These are phyloP conservation scores for Penicillium pulvis DNA, from an alignment of 495 filamentous ascomycete species.

Conservation along the genomic window DNA sequence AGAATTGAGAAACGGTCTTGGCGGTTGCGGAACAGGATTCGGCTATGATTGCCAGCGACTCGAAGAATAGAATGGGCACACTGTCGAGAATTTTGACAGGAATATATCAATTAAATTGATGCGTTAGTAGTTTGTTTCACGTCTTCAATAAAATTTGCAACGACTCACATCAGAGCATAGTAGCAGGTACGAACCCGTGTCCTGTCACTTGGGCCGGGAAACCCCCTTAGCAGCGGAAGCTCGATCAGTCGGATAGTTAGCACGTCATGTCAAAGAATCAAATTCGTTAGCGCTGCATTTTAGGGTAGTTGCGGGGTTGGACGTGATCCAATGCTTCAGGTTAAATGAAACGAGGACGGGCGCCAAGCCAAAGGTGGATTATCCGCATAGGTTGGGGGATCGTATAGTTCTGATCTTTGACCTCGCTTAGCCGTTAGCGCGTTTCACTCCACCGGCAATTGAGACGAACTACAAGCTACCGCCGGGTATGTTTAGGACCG, in stretches of 20 bases:
- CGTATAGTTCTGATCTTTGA: not conserved
- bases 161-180: too few relatives aligned
- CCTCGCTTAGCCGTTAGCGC: constrained; percentile 7
- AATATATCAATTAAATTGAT: too few relatives aligned
- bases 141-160: too few relatives aligned
- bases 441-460: constrained; percentile 7
- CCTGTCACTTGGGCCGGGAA: not conserved
- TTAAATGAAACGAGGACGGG: not conserved
- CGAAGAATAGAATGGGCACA: too few relatives aligned
- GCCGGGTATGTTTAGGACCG: not conserved
- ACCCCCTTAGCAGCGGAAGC: not conserved
- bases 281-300: not conserved
- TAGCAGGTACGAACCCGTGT: not conserved
- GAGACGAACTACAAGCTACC: not conserved
- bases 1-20: too few relatives aligned
- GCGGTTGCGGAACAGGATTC: too few relatives aligned
- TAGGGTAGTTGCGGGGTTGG: not conserved
- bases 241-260: not conserved
- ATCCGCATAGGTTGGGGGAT: not conserved
- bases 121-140: too few relatives aligned
- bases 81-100: too few relatives aligned
- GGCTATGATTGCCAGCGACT: too few relatives aligned
- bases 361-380: not conserved
- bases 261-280: not conserved
- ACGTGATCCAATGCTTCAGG: not conserved